phyloP scores from a whole-genome alignment of 805 yeast genomes.

The Candida dendrica region DNA sequence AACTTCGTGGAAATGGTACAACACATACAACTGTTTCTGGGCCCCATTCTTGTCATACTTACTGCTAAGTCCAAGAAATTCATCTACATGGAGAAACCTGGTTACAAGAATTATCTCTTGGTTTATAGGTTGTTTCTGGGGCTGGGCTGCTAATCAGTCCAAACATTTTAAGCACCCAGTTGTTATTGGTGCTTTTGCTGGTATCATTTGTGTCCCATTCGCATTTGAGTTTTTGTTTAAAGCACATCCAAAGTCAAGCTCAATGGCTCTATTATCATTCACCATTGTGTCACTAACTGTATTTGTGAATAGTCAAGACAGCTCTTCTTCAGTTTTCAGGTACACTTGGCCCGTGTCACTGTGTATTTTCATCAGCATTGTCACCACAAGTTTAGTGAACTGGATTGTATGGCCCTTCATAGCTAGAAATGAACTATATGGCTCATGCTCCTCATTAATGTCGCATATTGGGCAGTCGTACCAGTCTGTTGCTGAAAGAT shows the following conservation, averaged over 20 bases:
- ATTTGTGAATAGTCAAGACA: slow-evolving; percentile 4
- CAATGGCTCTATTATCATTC: slow-evolving; percentile 32
- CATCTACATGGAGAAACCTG: slow-evolving; percentile 28
- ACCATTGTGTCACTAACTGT: slow-evolving; percentile 31
- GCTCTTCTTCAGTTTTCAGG: slow-evolving; percentile 25
- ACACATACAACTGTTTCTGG: slow-evolving; percentile 36
- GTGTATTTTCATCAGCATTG: slow-evolving; percentile 31
- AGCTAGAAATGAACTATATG: slow-evolving; percentile 34
- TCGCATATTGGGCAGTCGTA: slow-evolving; percentile 38
- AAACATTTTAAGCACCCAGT: slow-evolving; percentile 28
- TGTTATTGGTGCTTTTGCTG: slow-evolving; percentile 34
- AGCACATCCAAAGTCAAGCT: slow-evolving; percentile 35
- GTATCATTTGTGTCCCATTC: slow-evolving; percentile 25
- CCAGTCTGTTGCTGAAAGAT: slow-evolving; percentile 40
- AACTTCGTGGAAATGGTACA: slow-evolving; percentile 34
- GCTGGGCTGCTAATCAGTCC: slow-evolving; percentile 37
- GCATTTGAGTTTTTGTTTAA: slow-evolving; percentile 28
- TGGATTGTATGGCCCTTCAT: slow-evolving; percentile 44
- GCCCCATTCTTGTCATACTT: slow-evolving; percentile 28
- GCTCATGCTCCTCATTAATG: slow-evolving; percentile 31
- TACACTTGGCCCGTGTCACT: slow-evolving; percentile 33
- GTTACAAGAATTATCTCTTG: slow-evolving; percentile 27
- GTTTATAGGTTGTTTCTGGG: slow-evolving; percentile 38
- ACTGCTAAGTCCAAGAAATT: slow-evolving; percentile 33
- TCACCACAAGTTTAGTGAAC: slow-evolving; percentile 29